Percentiles rank a stretch among this genome's conserved stretches.
These are phyloP conservation scores for Lolium rigidum DNA, from an alignment of 176 grass and related monocot genomes.

Conservation along the genomic window DNA sequence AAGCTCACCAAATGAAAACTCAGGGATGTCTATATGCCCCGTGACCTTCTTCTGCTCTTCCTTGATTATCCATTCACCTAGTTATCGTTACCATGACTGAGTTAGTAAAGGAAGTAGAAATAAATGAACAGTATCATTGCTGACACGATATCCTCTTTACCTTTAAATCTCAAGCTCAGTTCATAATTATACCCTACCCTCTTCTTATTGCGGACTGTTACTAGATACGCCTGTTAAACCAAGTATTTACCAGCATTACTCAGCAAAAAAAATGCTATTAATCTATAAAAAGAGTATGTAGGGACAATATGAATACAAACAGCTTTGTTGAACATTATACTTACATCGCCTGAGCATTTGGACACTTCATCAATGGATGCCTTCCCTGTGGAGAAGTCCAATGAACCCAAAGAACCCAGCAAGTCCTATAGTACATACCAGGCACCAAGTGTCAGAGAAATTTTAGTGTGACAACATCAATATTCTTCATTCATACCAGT, in stretches of 20 bases:
- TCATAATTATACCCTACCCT: constrained; percentile 97
- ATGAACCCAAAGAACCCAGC: constrained; percentile 66
- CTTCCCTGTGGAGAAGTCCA: constrained; percentile 80
- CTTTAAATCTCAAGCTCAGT: constrained; percentile 79
- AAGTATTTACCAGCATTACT: not conserved
- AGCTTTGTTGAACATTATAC: constrained; percentile 7
- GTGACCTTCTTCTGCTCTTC: constrained; percentile 74
- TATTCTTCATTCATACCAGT: not conserved
- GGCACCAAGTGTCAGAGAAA: not conserved
- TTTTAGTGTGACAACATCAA: not conserved
- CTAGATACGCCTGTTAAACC: constrained; percentile 69
- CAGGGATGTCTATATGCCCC: constrained; percentile 84
- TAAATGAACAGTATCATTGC: not conserved
- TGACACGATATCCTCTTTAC: constrained; percentile 42
- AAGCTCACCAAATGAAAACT: constrained; percentile 94
- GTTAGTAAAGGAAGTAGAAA: not conserved
- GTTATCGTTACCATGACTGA: not conserved
- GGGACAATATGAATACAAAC: not conserved
- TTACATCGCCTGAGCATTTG: constrained; percentile 91
- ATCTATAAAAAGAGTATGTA: no score
- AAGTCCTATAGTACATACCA: constrained; percentile 57
- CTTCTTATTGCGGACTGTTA: constrained; percentile 94
- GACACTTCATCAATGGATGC: constrained; percentile 87
- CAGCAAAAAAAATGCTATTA: no score
- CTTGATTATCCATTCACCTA: constrained; percentile 87